phyloP scores from a whole-genome alignment of 2,329 filamentous ascomycete species.

The Ploettnerulaceae sp. region DNA sequence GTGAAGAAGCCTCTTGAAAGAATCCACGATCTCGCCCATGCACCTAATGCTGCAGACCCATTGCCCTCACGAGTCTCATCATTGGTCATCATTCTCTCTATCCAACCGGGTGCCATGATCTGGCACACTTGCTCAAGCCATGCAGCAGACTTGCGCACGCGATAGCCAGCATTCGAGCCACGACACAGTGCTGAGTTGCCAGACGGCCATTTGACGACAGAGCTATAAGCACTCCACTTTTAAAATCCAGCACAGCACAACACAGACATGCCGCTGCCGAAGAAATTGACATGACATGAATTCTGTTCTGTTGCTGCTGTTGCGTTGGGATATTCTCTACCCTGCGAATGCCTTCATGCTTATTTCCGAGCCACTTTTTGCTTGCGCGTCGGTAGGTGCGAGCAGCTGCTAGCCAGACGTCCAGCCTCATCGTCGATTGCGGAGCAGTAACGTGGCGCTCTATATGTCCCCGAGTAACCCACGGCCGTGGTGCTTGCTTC shows the following conservation, averaged over 20 bases:
- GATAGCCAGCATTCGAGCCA: constrained; percentile 34
- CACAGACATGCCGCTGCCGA: constrained; percentile 9
- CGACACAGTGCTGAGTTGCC: constrained; percentile 19
- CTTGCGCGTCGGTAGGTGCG: constrained; percentile 1
- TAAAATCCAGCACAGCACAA: constrained; percentile 2
- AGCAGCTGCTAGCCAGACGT: neutral
- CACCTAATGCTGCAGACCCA: constrained; percentile 17
- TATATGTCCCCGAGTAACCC: neutral
- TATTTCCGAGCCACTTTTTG: constrained; percentile 17
- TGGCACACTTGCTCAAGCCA: constrained; percentile 10
- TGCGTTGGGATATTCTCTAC: neutral
- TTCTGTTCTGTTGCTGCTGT: constrained; percentile 15
- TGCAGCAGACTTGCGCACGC: constrained; percentile 25
- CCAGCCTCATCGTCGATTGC: neutral
- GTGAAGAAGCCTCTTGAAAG: constrained; percentile 11
- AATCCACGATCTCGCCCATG: constrained; percentile 7
- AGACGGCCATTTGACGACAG: constrained; percentile 9
- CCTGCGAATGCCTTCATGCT: constrained; percentile 24
- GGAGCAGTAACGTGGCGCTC: neutral
- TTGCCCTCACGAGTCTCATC: constrained; percentile 5
- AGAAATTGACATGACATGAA: constrained; percentile 11
- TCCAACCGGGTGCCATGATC: constrained; percentile 24
- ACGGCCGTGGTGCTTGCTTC: neutral
- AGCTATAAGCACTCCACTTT: constrained; percentile 10
- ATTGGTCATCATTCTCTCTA: constrained; percentile 12